Evolutionary conservation across 2,329 filamentous ascomycete genomes (phyloP).

Genomic region (Pseudocercospora eumusae): DNA sequence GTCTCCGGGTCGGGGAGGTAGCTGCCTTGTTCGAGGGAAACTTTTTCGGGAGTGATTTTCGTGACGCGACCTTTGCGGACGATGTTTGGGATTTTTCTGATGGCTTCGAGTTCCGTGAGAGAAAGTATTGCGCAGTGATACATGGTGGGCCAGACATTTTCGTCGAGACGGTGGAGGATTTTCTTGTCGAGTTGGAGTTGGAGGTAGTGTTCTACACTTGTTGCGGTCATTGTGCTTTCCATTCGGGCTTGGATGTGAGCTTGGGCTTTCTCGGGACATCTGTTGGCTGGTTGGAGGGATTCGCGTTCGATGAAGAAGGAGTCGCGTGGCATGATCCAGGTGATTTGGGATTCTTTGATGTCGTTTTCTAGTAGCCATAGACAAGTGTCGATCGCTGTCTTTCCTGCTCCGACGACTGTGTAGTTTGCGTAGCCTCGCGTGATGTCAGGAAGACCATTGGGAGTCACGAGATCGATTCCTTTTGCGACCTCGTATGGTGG

Average conservation of each 20-base stretch:
- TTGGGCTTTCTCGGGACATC: conserved; percentile 7
- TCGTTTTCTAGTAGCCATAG: conserved; percentile 25
- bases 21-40: conserved; percentile 17
- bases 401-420: conserved; percentile 28
- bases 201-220: conserved; percentile 20
- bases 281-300: conserved; percentile 15
- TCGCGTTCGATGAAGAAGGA: conserved; percentile 24
- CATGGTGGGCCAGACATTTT: conserved; percentile 22
- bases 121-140: conserved; percentile 27
- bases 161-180: conserved; percentile 11
- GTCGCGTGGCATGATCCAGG: conserved; percentile 32
- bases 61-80: conserved; percentile 23
- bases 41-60: conserved; percentile 11
- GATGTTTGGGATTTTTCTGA: conserved; percentile 21
- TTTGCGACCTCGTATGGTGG: conserved; percentile 20
- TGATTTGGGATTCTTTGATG: conserved; percentile 17
- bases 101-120: conserved; percentile 20
- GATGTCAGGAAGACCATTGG: conserved; percentile 19
- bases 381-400: conserved; percentile 29
- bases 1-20: conserved; percentile 17
- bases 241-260: background rate
- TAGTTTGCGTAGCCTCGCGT: conserved; percentile 19
- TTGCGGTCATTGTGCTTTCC: conserved; percentile 19
- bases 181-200: conserved; percentile 3
- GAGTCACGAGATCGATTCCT: conserved; percentile 15